A percentile compares a stretch with the other conserved stretches of the same genome.
Conservation (phyloP, 2,329 filamentous ascomycete species). For the Xylaria sp. region DNA sequence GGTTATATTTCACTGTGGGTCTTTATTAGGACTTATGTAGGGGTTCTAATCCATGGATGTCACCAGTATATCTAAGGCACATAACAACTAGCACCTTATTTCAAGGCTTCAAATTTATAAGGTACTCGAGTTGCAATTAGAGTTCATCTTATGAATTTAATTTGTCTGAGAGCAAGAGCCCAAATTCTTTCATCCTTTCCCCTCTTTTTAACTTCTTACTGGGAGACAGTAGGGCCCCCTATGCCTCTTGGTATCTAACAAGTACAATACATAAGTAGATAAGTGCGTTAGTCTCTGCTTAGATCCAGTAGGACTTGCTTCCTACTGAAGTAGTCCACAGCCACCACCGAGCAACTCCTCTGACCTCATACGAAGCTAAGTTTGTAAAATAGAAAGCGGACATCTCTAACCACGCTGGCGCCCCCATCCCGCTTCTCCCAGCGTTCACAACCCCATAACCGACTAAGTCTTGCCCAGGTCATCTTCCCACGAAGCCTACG, state of each 20-base stretch:
- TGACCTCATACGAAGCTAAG: background rate
- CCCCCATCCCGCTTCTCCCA: constrained; percentile 55
- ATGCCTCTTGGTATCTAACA: background rate
- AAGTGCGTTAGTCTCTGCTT: background rate
- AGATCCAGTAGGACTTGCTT: background rate
- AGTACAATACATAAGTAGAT: background rate
- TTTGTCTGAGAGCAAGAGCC: background rate
- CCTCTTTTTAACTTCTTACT: background rate
- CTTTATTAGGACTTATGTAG: no score
- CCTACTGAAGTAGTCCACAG: background rate
- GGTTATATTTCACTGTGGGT: no score
- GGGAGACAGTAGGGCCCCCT: background rate
- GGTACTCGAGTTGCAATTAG: background rate
- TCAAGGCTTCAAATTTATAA: background rate
- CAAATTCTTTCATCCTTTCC: background rate
- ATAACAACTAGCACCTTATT: background rate
- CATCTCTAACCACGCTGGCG: constrained; percentile 54
- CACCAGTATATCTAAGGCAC: no score
- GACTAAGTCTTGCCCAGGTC: constrained; percentile 67
- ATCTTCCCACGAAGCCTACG: constrained; percentile 73
- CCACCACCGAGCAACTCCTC: background rate
- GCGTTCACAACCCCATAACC: constrained; percentile 54
- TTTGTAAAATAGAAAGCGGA: background rate
- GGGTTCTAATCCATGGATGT: no score
- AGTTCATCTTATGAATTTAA: background rate